Evolutionary conservation across 148 eudicot species (phyloP), one percentile per base, ranked within the genome.

Genomic region (Gaultheria prostrata): DNA sequence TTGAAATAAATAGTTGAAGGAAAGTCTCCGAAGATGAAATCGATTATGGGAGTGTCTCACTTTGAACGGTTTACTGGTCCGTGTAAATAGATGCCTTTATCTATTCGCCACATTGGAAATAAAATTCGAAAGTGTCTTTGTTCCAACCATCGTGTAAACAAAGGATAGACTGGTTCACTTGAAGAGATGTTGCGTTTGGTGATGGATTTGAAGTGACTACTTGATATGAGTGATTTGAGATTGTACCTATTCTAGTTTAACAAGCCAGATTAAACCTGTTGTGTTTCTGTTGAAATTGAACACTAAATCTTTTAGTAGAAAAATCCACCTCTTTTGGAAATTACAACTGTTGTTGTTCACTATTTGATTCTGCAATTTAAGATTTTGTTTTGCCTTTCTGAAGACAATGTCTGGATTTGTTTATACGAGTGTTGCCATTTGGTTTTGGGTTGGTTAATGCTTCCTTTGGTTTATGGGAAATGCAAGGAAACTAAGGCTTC

Each of bases 391-490:
- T 7, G 76, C 77, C 50, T 79, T 71, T 72, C 50, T 32, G 30
- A 20, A 35, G 57, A n/a, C 21, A 65, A 7, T 72, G 49, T n/a
- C 67, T 24, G 67, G 83, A 49, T 69, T 30, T 0, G 74, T 46
- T 69, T 69, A 1, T 59, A 17, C 4, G 43, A 33, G 73, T 80
- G 82, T 4, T 80, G n/a, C 18, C 5, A 76, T 76, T 45, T 45
- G 45, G 28, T 8, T 57, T 33, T 57, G 11, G 71, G 28, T 78
- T 57, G 50, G 7, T 61, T 63, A 12, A 24, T 43, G 56, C 82
- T 45, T 46, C 20, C 35, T 57, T 33, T 79, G 70, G 70, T 56
- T 79, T 24, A 70, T 21, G 70, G 61, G 49, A 57, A 79, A 57
- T 57, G 50, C 17, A 9, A 79, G 49, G 39, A 79, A 53, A 59